Percentiles rank a stretch among this genome's conserved stretches.
Conservation (phyloP, 2,329 filamentous ascomycete genomes). For the Ilyonectria sp. region DNA sequence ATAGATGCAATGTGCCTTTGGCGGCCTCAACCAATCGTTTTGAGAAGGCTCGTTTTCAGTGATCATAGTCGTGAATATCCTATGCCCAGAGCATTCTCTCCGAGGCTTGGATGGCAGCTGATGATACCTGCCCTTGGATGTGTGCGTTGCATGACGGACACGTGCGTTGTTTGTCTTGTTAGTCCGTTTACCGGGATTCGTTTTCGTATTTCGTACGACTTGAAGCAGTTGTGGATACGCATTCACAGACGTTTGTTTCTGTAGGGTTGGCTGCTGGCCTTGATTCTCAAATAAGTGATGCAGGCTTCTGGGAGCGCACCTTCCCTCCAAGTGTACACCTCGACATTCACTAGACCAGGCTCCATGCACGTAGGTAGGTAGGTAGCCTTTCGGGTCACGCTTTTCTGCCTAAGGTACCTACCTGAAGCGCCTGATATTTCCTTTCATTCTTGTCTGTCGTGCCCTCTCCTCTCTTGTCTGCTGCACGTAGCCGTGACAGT, state of each 20-base stretch:
- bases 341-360: no score
- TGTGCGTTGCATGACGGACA: not conserved
- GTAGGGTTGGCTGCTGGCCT: not conserved
- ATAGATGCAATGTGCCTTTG: not conserved
- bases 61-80: no score
- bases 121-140: not conserved
- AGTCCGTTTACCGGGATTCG: not conserved
- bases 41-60: not conserved
- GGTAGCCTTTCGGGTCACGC: not conserved
- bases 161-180: not conserved
- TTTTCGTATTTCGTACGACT: not conserved
- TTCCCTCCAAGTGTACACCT: not conserved
- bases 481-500: conserved; percentile 29
- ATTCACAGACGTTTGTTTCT: not conserved
- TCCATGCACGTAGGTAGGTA: no score
- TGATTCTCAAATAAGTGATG: not conserved
- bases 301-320: not conserved
- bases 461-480: not conserved
- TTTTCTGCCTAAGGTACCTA: not conserved
- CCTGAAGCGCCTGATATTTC: not conserved
- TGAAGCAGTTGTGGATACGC: not conserved
- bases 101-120: not conserved
- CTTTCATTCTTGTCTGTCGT: not conserved
- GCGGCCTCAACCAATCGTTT: not conserved
- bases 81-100: no score